These are phyloP conservation scores for Saposhnikovia divaricata DNA, from an alignment of 129 eudicot species.

Conservation along the genomic window DNA sequence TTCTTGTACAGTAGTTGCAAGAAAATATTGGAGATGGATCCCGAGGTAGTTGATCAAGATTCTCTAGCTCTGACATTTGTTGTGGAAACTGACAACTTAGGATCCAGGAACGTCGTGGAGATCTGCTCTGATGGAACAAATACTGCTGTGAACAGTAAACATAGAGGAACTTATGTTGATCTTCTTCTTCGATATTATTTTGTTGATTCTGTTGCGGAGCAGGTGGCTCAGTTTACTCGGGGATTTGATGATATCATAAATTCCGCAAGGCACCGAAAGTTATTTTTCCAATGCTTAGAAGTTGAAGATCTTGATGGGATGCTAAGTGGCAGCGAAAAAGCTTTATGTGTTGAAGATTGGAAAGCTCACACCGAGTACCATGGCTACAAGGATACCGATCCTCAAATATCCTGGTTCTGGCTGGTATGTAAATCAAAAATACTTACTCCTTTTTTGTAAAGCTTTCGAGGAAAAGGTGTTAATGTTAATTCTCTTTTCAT, in stretches of 20 bases:
- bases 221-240: slow-evolving; percentile 48
- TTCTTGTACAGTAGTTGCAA: slow-evolving; percentile 68
- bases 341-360: slow-evolving; percentile 80
- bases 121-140: slow-evolving; percentile 55
- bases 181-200: slow-evolving; percentile 57
- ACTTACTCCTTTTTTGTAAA: neutral
- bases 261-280: slow-evolving; percentile 15
- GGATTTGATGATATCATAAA: slow-evolving; percentile 66
- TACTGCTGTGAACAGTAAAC: slow-evolving; percentile 61
- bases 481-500: neutral
- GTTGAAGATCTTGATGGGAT: slow-evolving; percentile 72
- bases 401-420: slow-evolving; percentile 87
- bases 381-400: slow-evolving; percentile 67
- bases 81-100: slow-evolving; percentile 65
- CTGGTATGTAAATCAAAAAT: slow-evolving; percentile 38
- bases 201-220: slow-evolving; percentile 55
- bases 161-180: slow-evolving; percentile 59
- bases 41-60: slow-evolving; percentile 64
- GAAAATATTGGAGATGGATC: slow-evolving; percentile 80
- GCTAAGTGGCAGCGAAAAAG: slow-evolving; percentile 70
- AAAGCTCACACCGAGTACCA: slow-evolving; percentile 72
- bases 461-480: neutral
- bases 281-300: slow-evolving; percentile 56
- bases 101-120: slow-evolving; percentile 64
- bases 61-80: slow-evolving; percentile 69